Base-by-base conservation (phyloP, 306 rosid species). In the Cucurbita moschata region DNA sequence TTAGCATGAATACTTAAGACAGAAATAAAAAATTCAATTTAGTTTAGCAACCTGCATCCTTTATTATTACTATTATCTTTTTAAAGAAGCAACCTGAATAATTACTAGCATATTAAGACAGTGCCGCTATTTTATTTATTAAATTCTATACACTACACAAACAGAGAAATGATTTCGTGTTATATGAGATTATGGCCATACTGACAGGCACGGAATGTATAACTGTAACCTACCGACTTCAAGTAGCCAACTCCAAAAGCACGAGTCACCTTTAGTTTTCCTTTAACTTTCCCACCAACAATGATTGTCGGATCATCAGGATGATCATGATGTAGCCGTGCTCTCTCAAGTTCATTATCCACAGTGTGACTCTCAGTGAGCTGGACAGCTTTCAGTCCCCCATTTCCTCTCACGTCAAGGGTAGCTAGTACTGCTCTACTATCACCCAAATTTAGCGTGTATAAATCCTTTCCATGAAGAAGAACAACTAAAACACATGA, bases 191-290 rank as follows among this genome's bases (percentile, higher is more conserved):
- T 64, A 40, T 70, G 46, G 47, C 21, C 74, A 69, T 9, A 70
- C 44, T 26, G 60, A 35, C 30, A 70, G 47, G 59, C 74, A 70
- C 46, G 21, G 46, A 51, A 49, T 70, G 47, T 16, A 70, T 35
- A 49, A 70, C 30, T 70, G 59, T 70, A 4, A 16, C 67, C 0
- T 76, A 94, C 99, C 97, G 89, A 87, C 86, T 94, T 94, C 85
- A 94, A 84, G 85, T 94, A 94, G 80, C 99, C 99, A 77, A 94
- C 99, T 76, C 99, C 99, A 73, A 94, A 82, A 30, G 99, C 99
- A 13, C 99, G 97, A 79, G 97, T 89, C 79, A 91, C 97, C 84
- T 89, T 91, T 77, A 94, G 74, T 81, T 91, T 94, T 56, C 99
- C 99, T 85, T 94, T 94, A 44, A 94, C 96, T 85, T 86, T 94